Base-by-base conservation (phyloP, 2,329 filamentous ascomycete genomes). In the Monosporascus sp. region DNA sequence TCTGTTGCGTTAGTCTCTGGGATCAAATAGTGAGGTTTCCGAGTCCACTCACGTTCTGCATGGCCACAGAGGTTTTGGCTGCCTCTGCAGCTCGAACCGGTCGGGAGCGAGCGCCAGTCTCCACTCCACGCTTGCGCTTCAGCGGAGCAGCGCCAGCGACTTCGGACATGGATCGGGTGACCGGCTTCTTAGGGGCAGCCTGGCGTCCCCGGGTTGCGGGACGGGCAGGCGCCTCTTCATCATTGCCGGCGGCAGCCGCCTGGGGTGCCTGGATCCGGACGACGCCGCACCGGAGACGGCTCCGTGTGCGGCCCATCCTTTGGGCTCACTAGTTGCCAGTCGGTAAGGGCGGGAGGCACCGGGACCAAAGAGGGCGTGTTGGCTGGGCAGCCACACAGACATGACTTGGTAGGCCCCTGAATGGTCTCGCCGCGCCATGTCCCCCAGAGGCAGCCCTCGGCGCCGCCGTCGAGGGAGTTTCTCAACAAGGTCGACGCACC, bases 41-140 rank as follows among this genome's bases (percentile, higher is more conserved):
- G 7, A 5, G 19, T 17, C 35, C 38, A 53, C 59, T 43, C 52
- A 61, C 61, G 11, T 20, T 55, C 47, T 54, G 55, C 22, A 53
- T 50, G 2, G 52, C 43, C n/a, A 61, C 58, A 24, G 51, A 49
- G 31, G 52, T 37, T 7, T 20, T 56, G 7, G 59, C 58, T n/a
- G 46, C 45, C 43, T 52, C 52, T 3, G 59, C 58, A 35, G 54
- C 50, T 52, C 57, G 56, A 16, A 43, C 37, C 2, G 60, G 60
- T 55, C 57, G 55, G 40, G 54, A 55, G 19, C 37, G 24, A 40
- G 41, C n/a, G 5, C 9, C 43, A 3, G 27, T 44, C 11, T 5
- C 7, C 27, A 35, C 43, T 22, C 6, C 48, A 40, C 43, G 45
- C 50, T 56, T 55, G 49, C 48, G 47, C 48, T 58, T 56, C 27